A percentile compares a stretch with the other conserved stretches of the same genome.
These are phyloP conservation scores for Paragyromitra xinjiangensis DNA, from an alignment of 495 filamentous ascomycete genomes.

Conservation along the genomic window DNA sequence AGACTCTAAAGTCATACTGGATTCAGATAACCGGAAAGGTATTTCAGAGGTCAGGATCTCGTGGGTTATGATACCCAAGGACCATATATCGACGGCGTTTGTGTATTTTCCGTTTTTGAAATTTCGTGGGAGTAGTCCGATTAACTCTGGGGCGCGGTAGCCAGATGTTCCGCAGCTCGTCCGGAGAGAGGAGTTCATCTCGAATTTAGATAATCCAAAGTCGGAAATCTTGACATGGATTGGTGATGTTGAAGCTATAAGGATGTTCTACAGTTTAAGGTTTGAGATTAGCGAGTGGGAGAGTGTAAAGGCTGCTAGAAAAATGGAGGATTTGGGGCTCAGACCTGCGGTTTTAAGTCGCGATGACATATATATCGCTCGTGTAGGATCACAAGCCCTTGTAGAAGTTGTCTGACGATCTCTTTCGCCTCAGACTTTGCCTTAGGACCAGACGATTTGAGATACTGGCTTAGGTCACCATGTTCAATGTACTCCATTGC, in stretches of 20 bases:
- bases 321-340: background rate
- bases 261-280: background rate
- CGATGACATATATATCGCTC: background rate
- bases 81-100: background rate
- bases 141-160: background rate
- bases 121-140: background rate
- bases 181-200: background rate
- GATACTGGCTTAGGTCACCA: constrained; percentile 5
- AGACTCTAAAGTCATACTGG: background rate
- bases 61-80: background rate
- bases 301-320: background rate
- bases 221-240: background rate
- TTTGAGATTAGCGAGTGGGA: background rate
- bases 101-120: background rate
- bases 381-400: constrained; percentile 6
- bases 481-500: constrained; percentile 11
- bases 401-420: background rate
- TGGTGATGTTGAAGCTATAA: background rate
- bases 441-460: background rate
- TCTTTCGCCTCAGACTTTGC: background rate
- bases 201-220: background rate
- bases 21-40: background rate
- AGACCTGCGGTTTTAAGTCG: constrained; percentile 1
- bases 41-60: background rate
- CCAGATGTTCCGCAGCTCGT: background rate